phyloP scores from a whole-genome alignment of 441 rosid species.

The Jatropha multifida region DNA sequence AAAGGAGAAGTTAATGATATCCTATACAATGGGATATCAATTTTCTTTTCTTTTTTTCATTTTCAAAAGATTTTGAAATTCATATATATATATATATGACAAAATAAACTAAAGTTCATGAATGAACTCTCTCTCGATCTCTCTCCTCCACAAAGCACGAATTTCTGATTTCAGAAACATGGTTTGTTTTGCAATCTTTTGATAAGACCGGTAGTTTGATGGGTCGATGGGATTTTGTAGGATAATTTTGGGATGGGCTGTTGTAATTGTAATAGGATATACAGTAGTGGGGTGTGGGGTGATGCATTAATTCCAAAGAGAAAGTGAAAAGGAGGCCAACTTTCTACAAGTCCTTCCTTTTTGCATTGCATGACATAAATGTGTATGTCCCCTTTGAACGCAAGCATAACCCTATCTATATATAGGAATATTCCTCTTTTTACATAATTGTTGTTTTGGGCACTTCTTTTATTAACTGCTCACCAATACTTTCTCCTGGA shows the following conservation, averaged over 20 bases:
- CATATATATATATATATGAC: too few relatives aligned
- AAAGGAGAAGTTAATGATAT: too few relatives aligned
- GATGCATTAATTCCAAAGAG: constrained; percentile 22
- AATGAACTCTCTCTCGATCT: too few relatives aligned
- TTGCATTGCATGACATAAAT: constrained; percentile 29
- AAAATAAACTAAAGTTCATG: too few relatives aligned
- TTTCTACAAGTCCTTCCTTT: constrained; percentile 27
- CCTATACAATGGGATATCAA: too few relatives aligned
- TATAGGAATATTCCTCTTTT: constrained; percentile 23
- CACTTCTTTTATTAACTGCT: background rate
- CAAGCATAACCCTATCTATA: constrained; percentile 28
- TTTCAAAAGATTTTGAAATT: too few relatives aligned
- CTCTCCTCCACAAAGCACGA: background rate
- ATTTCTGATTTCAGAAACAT: background rate
- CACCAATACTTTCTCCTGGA: background rate
- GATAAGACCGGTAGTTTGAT: constrained; percentile 24
- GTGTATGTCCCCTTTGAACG: constrained; percentile 20
- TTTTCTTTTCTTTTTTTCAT: too few relatives aligned
- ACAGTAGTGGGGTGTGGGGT: background rate
- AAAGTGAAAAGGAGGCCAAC: constrained; percentile 40
- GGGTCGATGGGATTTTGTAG: constrained; percentile 23
- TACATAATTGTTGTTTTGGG: background rate
- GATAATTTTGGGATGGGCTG: background rate
- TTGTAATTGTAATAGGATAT: too few relatives aligned
- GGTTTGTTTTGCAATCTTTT: constrained; percentile 20